A percentile compares a stretch with the other conserved stretches of the same genome.
Conservation (phyloP, 192 early-diverging fungal species). For the Piromyces finnis region DNA sequence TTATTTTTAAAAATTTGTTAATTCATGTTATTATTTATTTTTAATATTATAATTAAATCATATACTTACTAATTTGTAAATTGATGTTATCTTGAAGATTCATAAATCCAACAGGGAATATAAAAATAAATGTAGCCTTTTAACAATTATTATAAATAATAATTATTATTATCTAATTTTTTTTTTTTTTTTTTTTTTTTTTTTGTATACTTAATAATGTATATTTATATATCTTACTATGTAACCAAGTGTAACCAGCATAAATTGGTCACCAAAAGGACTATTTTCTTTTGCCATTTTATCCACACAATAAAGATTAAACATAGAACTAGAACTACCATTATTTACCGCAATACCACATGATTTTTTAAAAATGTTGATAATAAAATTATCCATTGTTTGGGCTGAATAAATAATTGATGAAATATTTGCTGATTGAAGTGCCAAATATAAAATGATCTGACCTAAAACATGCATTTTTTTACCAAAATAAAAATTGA, state of each 20-base stretch:
- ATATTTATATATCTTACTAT: conserved; percentile 6
- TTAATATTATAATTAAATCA: too few relatives aligned
- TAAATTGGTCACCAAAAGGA: conserved; percentile 19
- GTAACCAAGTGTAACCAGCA: conserved; percentile 21
- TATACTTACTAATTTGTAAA: conserved; percentile 20
- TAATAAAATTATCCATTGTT: conserved; percentile 28
- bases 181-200: too few relatives aligned
- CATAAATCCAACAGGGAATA: conserved; percentile 19
- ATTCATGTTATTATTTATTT: conserved; percentile 28
- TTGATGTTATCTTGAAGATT: conserved; percentile 35
- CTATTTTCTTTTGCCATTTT: conserved; percentile 6
- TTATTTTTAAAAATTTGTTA: conserved; percentile 25
- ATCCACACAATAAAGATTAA: conserved; percentile 13
- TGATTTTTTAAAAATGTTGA: conserved; percentile 26
- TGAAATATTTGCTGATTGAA: neutral
- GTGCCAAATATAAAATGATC: neutral
- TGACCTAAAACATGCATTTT: neutral
- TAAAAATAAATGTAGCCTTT: conserved; percentile 9
- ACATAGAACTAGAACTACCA: neutral
- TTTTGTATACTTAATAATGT: too few relatives aligned
- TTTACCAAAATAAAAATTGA: neutral
- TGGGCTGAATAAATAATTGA: neutral
- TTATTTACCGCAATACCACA: conserved; percentile 12
- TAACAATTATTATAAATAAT: neutral
- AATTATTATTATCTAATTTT: neutral